Conservation (phyloP, 2,329 filamentous ascomycete genomes). For the Colletotrichum sp. region DNA sequence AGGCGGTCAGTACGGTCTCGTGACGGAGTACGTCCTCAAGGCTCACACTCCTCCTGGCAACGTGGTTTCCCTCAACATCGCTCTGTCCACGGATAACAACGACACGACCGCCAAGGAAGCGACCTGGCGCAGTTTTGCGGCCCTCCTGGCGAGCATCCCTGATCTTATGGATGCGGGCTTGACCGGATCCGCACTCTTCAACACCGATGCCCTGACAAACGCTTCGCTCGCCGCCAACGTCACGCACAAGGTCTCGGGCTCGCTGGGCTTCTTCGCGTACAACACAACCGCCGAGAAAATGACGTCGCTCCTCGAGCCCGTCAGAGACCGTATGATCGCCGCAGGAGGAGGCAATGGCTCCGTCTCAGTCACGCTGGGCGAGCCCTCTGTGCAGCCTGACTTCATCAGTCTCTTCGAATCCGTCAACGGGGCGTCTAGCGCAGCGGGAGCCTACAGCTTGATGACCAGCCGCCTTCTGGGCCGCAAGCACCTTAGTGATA, state of each 20-base stretch:
- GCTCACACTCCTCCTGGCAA: background rate
- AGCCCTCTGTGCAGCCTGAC: background rate
- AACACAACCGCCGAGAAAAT: slow-evolving; percentile 1
- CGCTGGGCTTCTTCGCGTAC: slow-evolving; percentile 3
- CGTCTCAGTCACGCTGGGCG: background rate
- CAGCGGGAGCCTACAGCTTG: background rate
- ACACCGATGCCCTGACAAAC: background rate
- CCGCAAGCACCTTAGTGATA: slow-evolving; percentile 17
- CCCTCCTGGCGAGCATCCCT: background rate
- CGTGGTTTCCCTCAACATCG: background rate
- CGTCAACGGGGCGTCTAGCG: background rate
- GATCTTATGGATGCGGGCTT: slow-evolving; percentile 5
- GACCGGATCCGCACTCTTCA: background rate
- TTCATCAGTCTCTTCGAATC: slow-evolving; percentile 5
- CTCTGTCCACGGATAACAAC: background rate
- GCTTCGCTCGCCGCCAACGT: background rate
- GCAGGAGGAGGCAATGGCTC: background rate
- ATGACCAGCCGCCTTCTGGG: slow-evolving; percentile 20
- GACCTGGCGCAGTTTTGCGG: background rate
- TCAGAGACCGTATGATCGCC: background rate
- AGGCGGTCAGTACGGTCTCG: slow-evolving; percentile 56
- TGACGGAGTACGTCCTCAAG: slow-evolving; percentile 32
- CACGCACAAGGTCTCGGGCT: background rate
- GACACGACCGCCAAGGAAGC: background rate
- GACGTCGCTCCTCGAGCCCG: background rate